Evolutionary conservation across 345 rosid species (phyloP).

Genomic region (Sisymbrium altissimum): DNA sequence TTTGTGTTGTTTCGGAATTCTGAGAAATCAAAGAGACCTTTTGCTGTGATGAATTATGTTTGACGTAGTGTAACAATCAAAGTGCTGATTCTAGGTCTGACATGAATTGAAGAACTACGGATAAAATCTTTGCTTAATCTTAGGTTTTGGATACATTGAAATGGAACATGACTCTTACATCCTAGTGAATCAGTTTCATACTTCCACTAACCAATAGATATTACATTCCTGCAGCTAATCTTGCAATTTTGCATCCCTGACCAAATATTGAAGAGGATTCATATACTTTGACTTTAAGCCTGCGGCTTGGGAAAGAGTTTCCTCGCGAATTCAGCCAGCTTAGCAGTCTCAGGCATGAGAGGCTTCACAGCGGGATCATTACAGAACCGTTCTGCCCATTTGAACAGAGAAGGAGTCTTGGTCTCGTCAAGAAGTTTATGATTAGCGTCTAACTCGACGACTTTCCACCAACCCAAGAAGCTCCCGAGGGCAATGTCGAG

Average conservation of each 20-base stretch:
- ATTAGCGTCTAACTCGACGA: conserved; percentile 32
- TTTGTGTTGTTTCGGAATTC: neutral
- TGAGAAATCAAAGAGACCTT: neutral
- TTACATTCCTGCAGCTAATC: neutral
- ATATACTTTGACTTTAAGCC: neutral
- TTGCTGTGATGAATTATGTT: neutral
- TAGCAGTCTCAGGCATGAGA: conserved; percentile 63
- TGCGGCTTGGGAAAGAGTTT: conserved; percentile 21
- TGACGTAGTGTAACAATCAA: neutral
- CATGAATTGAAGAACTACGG: neutral
- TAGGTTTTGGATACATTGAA: neutral
- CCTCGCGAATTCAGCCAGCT: conserved; percentile 66
- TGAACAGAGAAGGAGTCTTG: conserved; percentile 48
- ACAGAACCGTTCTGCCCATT: conserved; percentile 62
- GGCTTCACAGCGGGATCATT: conserved; percentile 57
- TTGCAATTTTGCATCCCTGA: neutral
- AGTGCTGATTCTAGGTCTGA: neutral
- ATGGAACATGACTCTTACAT: neutral
- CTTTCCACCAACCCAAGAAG: conserved; percentile 66
- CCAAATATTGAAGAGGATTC: neutral
- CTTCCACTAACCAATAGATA: neutral
- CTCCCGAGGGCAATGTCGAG: conserved; percentile 67
- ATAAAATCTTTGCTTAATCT: neutral
- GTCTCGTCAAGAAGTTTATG: conserved; percentile 43
- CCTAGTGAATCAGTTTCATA: neutral